Conservation (phyloP, 306 rosid species). For the Cucumis hystrix region DNA sequence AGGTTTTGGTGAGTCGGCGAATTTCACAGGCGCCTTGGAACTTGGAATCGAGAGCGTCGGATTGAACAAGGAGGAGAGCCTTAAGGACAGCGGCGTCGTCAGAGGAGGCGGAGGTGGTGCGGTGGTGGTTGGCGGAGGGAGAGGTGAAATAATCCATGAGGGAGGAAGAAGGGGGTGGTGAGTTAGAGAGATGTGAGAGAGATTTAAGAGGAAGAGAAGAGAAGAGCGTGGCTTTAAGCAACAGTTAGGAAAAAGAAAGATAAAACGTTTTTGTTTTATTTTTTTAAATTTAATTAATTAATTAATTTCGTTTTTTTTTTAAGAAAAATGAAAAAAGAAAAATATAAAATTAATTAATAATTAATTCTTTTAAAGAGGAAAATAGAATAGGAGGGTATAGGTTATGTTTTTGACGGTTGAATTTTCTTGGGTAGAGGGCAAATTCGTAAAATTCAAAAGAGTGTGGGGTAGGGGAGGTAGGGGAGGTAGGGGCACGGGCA, state of each 20-base stretch:
- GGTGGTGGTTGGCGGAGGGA: conserved; percentile 3
- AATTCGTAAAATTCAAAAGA: neutral
- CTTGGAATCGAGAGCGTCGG: conserved; percentile 37
- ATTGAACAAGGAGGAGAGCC: conserved; percentile 49
- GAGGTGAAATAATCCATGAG: conserved; percentile 4
- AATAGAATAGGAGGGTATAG: neutral
- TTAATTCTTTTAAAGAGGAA: neutral
- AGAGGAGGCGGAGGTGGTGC: neutral
- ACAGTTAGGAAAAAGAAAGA: neutral
- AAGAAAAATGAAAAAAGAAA: too few species aligned
- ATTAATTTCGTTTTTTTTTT: neutral
- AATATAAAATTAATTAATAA: too few species aligned
- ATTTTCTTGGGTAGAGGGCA: neutral
- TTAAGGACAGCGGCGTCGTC: conserved; percentile 47
- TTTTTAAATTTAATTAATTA: neutral
- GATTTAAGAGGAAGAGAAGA: conserved; percentile 3
- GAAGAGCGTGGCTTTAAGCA: conserved; percentile 13
- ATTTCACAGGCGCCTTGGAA: conserved; percentile 71
- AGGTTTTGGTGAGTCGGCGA: conserved; percentile 80
- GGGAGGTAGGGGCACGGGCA: neutral
- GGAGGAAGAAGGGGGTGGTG: neutral
- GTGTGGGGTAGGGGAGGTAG: neutral
- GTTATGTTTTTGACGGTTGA: neutral
- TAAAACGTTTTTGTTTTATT: neutral
- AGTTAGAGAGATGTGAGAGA: neutral